phyloP scores from a whole-genome alignment of 2,329 filamentous ascomycete genomes.

The Aspergillus sp. region DNA sequence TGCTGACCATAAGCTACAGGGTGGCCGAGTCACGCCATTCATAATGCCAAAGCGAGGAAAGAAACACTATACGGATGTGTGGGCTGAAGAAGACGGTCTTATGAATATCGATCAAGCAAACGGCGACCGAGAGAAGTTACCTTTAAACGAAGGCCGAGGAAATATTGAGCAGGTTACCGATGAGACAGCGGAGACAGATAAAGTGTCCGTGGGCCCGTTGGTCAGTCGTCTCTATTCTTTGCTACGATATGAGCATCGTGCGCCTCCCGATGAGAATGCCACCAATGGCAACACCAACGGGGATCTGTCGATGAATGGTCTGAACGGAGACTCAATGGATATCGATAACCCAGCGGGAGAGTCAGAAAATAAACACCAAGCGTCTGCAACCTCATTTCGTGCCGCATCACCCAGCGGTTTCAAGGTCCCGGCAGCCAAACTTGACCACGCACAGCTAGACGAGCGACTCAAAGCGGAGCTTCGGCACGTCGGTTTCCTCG shows the following conservation, averaged over 20 bases:
- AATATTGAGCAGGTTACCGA: slow-evolving; percentile 85
- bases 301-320: slow-evolving; percentile 45
- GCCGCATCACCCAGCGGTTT: slow-evolving; percentile 74
- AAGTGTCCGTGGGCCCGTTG: slow-evolving; percentile 85
- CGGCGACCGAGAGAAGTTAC: slow-evolving; percentile 63
- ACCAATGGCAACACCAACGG: slow-evolving; percentile 57
- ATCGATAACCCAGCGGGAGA: slow-evolving; percentile 47
- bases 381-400: slow-evolving; percentile 75
- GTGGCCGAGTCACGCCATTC: slow-evolving; percentile 80
- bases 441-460: slow-evolving; percentile 84
- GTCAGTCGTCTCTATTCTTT: slow-evolving; percentile 76
- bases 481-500: slow-evolving; percentile 83
- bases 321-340: slow-evolving; percentile 51
- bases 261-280: slow-evolving; percentile 52
- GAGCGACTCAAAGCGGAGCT: slow-evolving; percentile 90
- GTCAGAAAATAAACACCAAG: slow-evolving; percentile 45
- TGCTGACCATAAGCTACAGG: slow-evolving; percentile 40
- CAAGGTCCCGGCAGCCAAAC: slow-evolving; percentile 74
- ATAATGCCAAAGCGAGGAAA: slow-evolving; percentile 81
- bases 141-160: slow-evolving; percentile 79
- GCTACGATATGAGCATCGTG: slow-evolving; percentile 69
- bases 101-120: slow-evolving; percentile 70
- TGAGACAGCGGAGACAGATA: slow-evolving; percentile 81
- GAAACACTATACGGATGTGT: slow-evolving; percentile 82
- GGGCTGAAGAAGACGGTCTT: slow-evolving; percentile 88